A percentile compares a stretch with the other conserved stretches of the same genome.
phyloP scores from a whole-genome alignment of 805 yeast species.

The Danielia oregonensis region DNA sequence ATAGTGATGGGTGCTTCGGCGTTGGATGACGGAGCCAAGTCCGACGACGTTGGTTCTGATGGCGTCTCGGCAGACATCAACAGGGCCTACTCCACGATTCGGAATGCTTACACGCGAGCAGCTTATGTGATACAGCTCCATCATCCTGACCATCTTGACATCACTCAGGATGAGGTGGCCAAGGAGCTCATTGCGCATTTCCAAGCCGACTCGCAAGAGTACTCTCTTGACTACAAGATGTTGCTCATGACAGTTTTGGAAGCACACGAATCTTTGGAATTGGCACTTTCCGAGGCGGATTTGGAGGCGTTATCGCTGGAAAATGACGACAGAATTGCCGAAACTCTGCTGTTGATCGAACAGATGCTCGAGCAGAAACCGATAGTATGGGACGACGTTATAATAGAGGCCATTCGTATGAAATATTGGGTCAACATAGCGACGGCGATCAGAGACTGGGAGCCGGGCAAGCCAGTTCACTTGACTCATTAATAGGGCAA shows the following conservation, averaged over 20 bases:
- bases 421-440: constrained; percentile 83
- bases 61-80: constrained; percentile 50
- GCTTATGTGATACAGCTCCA: constrained; percentile 33
- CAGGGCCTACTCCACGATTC: constrained; percentile 70
- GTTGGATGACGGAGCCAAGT: constrained; percentile 7
- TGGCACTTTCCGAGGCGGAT: constrained; percentile 57
- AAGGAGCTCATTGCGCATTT: constrained; percentile 41
- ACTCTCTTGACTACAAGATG: constrained; percentile 42
- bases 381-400: constrained; percentile 53
- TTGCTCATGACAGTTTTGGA: constrained; percentile 76
- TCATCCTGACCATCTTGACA: constrained; percentile 44
- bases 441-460: constrained; percentile 74
- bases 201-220: constrained; percentile 28
- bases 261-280: constrained; percentile 78
- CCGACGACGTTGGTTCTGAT: too few relatives aligned
- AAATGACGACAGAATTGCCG: constrained; percentile 54
- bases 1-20: constrained; percentile 30
- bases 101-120: constrained; percentile 62
- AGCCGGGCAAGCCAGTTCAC: constrained; percentile 61
- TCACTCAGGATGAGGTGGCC: constrained; percentile 54
- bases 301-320: constrained; percentile 48
- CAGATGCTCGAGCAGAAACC: constrained; percentile 39
- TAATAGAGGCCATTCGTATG: constrained; percentile 62
- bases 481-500: constrained; percentile 66
- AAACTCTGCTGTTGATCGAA: constrained; percentile 43